Evolutionary conservation across 2,329 filamentous ascomycete genomes (phyloP).

Genomic region (Exserohilum turcica): DNA sequence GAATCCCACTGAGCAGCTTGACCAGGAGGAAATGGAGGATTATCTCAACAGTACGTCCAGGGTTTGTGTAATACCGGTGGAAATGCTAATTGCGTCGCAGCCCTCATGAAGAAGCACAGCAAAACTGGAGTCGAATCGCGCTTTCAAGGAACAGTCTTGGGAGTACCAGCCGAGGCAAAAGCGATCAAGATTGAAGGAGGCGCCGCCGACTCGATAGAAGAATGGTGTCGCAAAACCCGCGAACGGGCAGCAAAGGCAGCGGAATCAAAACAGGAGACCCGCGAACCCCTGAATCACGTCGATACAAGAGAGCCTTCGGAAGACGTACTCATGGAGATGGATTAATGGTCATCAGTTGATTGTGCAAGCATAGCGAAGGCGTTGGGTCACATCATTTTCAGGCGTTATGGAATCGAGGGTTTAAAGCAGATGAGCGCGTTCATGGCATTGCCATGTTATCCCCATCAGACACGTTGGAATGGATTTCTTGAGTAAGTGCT

Average conservation of each 20-base stretch:
- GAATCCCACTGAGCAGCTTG: constrained; percentile 55
- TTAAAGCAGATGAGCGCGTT: neutral
- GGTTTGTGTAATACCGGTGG: neutral
- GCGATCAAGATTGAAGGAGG: constrained; percentile 81
- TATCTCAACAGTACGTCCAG: constrained; percentile 51
- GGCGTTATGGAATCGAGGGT: constrained; percentile 11
- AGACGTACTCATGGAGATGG: constrained; percentile 35
- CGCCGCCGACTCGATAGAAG: constrained; percentile 66
- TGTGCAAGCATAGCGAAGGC: constrained; percentile 44
- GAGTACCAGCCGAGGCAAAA: constrained; percentile 71
- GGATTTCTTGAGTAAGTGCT: too few relatives aligned
- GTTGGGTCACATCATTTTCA: constrained; percentile 29
- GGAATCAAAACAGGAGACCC: constrained; percentile 30
- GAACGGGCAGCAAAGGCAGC: constrained; percentile 36
- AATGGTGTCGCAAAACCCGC: constrained; percentile 60
- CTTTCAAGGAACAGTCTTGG: constrained; percentile 83
- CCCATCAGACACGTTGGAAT: too few relatives aligned
- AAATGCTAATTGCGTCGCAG: constrained; percentile 50
- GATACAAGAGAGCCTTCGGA: constrained; percentile 26
- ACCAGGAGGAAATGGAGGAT: constrained; percentile 52
- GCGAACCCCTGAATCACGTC: constrained; percentile 22
- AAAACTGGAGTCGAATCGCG: constrained; percentile 86
- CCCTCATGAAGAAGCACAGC: constrained; percentile 89
- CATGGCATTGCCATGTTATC: neutral
- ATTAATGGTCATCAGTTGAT: constrained; percentile 21